Evolutionary conservation across 2,329 filamentous ascomycete genomes (phyloP), one percentile per base, ranked within the genome.

Genomic region (Curvularia hawaiiensis): DNA sequence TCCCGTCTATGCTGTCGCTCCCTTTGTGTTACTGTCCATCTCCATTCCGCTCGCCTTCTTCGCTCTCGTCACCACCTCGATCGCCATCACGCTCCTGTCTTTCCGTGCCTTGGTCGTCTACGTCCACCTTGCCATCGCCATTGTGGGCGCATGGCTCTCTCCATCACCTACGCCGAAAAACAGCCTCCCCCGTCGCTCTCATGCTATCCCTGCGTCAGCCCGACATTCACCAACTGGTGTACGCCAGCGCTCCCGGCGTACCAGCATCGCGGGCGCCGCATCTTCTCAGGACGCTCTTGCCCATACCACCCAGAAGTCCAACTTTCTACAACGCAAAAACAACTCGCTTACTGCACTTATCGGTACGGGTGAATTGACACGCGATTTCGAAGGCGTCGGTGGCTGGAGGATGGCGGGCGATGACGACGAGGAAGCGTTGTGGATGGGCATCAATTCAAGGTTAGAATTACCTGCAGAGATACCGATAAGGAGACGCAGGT

Each of bases 371-470:
- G 71, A 72, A 12, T 49, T 70, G 3, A 70, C 70, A 12, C 67
- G 77, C 33, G 79, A 80, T 59, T 80, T 75, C 49, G 79, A 80
- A 55, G 77, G 77, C 50, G 74, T 80, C 1, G 79, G 79, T 26
- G 79, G 79, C 1, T 77, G 75, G 75, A 65, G 74, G 44, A 66
- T 75, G 16, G 60, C 73, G 3, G 72, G 70, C 12, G 73, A 73
- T 26, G 73, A 75, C 1, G 76, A 78, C 5, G 78, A 80, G 43
- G 78, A 79, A 61, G 78, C 77, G 3, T 50, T 78, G 12, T 80
- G 78, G 78, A 75, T 79, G 64, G 72, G 73, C 54, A 77, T 79
- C 62, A 79, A 79, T 52, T 74, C 72, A n/a, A 61, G 78, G 14
- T 67, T 79, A 1, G 73, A 78, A 52, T 60, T 79, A 1, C 77